phyloP scores from a whole-genome alignment of 2,329 filamentous ascomycete genomes.

The Alternaria alternata region DNA sequence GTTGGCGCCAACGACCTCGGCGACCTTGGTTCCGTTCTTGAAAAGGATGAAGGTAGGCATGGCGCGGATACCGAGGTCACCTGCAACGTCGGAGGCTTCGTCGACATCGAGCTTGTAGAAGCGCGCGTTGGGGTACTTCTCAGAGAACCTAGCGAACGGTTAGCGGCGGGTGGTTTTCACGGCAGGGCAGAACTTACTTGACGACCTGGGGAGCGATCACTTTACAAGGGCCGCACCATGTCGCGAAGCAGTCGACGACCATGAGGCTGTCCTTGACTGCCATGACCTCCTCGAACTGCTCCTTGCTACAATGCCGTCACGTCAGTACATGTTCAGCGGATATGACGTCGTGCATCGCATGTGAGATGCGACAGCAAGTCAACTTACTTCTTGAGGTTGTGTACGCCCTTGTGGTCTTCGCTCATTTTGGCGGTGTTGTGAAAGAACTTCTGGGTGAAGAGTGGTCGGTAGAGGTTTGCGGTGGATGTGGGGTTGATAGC shows the following conservation, averaged over 20 bases:
- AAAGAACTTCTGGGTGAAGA: conserved; percentile 51
- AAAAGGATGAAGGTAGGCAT: conserved; percentile 94
- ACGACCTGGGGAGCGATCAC: conserved; percentile 79
- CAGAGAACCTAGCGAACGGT: conserved; percentile 61
- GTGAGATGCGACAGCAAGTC: conserved; percentile 7
- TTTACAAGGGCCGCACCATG: conserved; percentile 96
- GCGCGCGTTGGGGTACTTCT: conserved; percentile 66
- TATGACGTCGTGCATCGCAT: conserved; percentile 22
- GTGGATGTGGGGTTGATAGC: conserved; percentile 38
- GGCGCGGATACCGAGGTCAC: conserved; percentile 81
- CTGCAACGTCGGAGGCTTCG: conserved; percentile 75
- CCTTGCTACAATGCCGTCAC: conserved; percentile 57
- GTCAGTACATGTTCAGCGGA: conserved; percentile 16
- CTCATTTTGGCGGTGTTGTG: conserved; percentile 54
- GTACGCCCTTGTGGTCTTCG: conserved; percentile 55
- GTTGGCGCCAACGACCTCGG: conserved; percentile 82
- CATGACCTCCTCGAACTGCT: conserved; percentile 66
- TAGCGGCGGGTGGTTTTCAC: conserved; percentile 3
- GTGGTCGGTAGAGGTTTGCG: conserved; percentile 44
- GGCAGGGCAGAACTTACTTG: conserved; percentile 58
- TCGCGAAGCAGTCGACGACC: conserved; percentile 86
- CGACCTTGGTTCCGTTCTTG: conserved; percentile 77
- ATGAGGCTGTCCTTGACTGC: conserved; percentile 66
- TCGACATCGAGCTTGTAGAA: conserved; percentile 96
- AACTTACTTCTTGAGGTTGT: conserved; percentile 59